These are phyloP conservation scores for Epichloe typhina DNA, from an alignment of 2,329 filamentous ascomycete species.

Conservation along the genomic window DNA sequence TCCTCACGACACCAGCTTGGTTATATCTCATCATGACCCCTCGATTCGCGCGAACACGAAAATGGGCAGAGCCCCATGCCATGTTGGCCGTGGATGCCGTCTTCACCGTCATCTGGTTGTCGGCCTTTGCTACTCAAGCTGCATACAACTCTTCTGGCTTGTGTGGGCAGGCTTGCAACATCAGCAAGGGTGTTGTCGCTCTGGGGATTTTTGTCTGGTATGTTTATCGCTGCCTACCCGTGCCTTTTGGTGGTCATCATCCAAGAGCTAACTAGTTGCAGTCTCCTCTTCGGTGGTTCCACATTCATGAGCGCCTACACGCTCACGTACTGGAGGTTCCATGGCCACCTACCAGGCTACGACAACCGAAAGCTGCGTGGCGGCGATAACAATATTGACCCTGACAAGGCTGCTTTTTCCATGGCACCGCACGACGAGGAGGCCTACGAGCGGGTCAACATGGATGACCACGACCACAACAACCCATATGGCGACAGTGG, in stretches of 20 bases:
- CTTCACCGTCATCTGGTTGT: slow-evolving; percentile 50
- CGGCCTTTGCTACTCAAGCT: slow-evolving; percentile 52
- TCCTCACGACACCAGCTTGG: slow-evolving; percentile 49
- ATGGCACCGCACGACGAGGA: slow-evolving; percentile 55
- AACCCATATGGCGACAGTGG: slow-evolving; percentile 17
- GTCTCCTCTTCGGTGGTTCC: slow-evolving; percentile 41
- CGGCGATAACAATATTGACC: slow-evolving; percentile 43
- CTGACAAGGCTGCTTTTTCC: slow-evolving; percentile 56
- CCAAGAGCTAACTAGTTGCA: slow-evolving; percentile 15
- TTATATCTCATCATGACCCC: slow-evolving; percentile 53
- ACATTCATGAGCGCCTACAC: slow-evolving; percentile 47
- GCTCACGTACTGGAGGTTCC: slow-evolving; percentile 47
- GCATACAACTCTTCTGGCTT: slow-evolving; percentile 44
- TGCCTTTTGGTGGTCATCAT: neutral
- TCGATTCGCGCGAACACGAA: slow-evolving; percentile 47
- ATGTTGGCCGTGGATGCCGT: slow-evolving; percentile 46
- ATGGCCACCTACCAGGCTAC: slow-evolving; percentile 49
- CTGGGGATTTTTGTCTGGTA: slow-evolving; percentile 51
- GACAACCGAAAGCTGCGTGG: slow-evolving; percentile 32
- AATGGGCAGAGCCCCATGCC: slow-evolving; percentile 47
- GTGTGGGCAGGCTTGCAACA: slow-evolving; percentile 42
- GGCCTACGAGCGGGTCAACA: slow-evolving; percentile 48
- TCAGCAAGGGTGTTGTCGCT: slow-evolving; percentile 50
- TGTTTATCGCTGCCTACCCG: slow-evolving; percentile 13
- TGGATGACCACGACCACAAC: slow-evolving; percentile 37